A percentile compares a stretch with the other conserved stretches of the same genome.
phyloP scores from a whole-genome alignment of 768 basidiomycete genomes.

The Pisolithus microcarpus region DNA sequence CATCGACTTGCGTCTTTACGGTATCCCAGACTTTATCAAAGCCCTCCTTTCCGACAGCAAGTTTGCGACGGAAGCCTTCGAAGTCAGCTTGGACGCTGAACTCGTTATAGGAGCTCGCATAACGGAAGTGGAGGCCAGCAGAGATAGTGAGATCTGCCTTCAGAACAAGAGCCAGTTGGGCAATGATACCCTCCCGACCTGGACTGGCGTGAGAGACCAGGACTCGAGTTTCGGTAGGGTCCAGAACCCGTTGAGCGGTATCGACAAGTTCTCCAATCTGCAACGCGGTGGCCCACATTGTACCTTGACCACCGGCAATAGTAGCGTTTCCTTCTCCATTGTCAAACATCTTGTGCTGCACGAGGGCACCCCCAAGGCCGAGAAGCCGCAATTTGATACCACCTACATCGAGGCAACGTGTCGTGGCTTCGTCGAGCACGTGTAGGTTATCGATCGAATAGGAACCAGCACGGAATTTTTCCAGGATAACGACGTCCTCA shows the following conservation, averaged over 20 bases:
- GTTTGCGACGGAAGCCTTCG: slow-evolving; percentile 80
- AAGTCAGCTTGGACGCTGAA: slow-evolving; percentile 89
- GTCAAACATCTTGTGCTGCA: slow-evolving; percentile 91
- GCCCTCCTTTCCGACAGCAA: slow-evolving; percentile 65
- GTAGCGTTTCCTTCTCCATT: slow-evolving; percentile 91
- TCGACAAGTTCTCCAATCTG: slow-evolving; percentile 98
- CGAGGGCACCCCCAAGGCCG: slow-evolving; percentile 93
- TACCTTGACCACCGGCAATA: slow-evolving; percentile 97
- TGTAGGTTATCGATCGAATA: slow-evolving; percentile 87
- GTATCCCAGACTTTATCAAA: slow-evolving; percentile 95
- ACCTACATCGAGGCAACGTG: slow-evolving; percentile 83
- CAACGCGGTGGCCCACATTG: slow-evolving; percentile 97
- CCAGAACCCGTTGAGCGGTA: slow-evolving; percentile 90
- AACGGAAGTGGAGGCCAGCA: slow-evolving; percentile 96
- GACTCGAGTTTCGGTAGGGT: slow-evolving; percentile 87
- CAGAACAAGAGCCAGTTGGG: slow-evolving; percentile 82
- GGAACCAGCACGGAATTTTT: slow-evolving; percentile 81
- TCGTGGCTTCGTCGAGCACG: slow-evolving; percentile 93
- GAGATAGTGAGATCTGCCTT: slow-evolving; percentile 94
- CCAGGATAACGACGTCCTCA: slow-evolving; percentile 88
- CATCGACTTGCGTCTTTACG: slow-evolving; percentile 85
- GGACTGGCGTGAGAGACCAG: slow-evolving; percentile 89
- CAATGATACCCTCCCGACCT: slow-evolving; percentile 87
- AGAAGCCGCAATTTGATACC: slow-evolving; percentile 90
- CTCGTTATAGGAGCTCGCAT: slow-evolving; percentile 93